Evolutionary conservation across 805 yeast species (phyloP).

Genomic region (Metschnikowia baotianmanensis): DNA sequence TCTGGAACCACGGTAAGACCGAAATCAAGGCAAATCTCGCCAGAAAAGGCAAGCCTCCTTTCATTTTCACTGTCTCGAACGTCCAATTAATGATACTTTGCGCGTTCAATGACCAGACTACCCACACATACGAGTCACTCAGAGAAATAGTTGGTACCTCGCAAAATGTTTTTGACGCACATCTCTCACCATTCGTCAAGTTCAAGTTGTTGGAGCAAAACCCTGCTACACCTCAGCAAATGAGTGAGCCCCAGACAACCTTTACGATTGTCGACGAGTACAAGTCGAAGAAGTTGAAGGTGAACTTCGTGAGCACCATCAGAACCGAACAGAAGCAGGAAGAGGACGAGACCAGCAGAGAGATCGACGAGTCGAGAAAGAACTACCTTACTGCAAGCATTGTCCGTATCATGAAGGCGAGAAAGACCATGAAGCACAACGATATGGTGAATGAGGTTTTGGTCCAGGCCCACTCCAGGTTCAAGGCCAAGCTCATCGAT

Average conservation of each 20-base stretch:
- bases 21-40: slow-evolving; percentile 86
- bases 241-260: slow-evolving; percentile 45
- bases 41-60: slow-evolving; percentile 78
- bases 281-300: slow-evolving; percentile 77
- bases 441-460: slow-evolving; percentile 83
- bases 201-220: slow-evolving; percentile 67
- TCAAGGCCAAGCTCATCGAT: slow-evolving; percentile 81
- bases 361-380: slow-evolving; percentile 82
- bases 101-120: slow-evolving; percentile 72
- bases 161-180: slow-evolving; percentile 64
- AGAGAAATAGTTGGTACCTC: slow-evolving; percentile 67
- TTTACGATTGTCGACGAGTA: slow-evolving; percentile 78
- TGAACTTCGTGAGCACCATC: slow-evolving; percentile 67
- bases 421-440: slow-evolving; percentile 75
- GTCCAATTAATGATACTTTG: slow-evolving; percentile 84
- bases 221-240: slow-evolving; percentile 59
- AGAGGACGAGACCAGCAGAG: slow-evolving; percentile 69
- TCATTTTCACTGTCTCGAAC: slow-evolving; percentile 74
- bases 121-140: slow-evolving; percentile 59
- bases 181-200: slow-evolving; percentile 75
- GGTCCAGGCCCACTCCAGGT: slow-evolving; percentile 77
- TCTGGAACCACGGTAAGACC: slow-evolving; percentile 92
- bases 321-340: slow-evolving; percentile 66
- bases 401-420: slow-evolving; percentile 94
- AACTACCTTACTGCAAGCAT: slow-evolving; percentile 88